These are phyloP conservation scores for Penicillium janthinellum DNA, from an alignment of 2,329 filamentous ascomycete species.

Conservation along the genomic window DNA sequence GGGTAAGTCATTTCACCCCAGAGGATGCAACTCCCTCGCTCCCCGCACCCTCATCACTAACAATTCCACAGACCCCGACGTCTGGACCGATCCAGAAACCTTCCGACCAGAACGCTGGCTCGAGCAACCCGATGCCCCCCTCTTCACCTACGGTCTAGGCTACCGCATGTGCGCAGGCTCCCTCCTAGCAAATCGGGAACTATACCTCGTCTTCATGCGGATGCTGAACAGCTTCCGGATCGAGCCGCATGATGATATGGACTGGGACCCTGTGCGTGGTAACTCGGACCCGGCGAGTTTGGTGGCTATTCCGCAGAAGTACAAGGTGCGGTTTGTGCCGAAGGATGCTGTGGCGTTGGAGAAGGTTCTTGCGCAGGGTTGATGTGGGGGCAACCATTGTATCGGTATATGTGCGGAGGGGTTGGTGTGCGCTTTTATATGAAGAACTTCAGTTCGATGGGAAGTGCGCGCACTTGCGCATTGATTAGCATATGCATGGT, in stretches of 20 bases:
- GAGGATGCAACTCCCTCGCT: too few relatives aligned
- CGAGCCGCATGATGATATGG: slow-evolving; percentile 55
- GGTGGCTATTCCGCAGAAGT: slow-evolving; percentile 62
- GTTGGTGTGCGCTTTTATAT: too few relatives aligned
- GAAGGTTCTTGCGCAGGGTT: slow-evolving; percentile 39
- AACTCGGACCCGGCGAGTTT: slow-evolving; percentile 64
- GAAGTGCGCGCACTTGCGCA: too few relatives aligned
- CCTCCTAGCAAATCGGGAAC: slow-evolving; percentile 63
- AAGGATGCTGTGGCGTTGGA: slow-evolving; percentile 51
- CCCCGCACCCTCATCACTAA: neutral
- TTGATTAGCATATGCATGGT: too few relatives aligned
- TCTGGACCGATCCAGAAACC: slow-evolving; percentile 61
- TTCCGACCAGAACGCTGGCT: slow-evolving; percentile 67
- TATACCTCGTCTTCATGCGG: slow-evolving; percentile 66
- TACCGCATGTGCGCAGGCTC: slow-evolving; percentile 70
- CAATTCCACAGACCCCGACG: slow-evolving; percentile 48
- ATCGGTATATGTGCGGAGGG: too few relatives aligned
- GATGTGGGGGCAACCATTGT: neutral
- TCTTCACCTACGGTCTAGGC: slow-evolving; percentile 67
- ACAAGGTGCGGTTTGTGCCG: slow-evolving; percentile 61
- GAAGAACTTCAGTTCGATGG: too few relatives aligned
- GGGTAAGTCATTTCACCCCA: slow-evolving; percentile 48
- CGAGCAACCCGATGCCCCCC: slow-evolving; percentile 63
- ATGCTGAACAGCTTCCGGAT: slow-evolving; percentile 64
- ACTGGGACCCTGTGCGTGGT: slow-evolving; percentile 62